These are phyloP conservation scores for Geotrichum histeridarum DNA, from an alignment of 1,139 yeast genomes.

Conservation along the genomic window DNA sequence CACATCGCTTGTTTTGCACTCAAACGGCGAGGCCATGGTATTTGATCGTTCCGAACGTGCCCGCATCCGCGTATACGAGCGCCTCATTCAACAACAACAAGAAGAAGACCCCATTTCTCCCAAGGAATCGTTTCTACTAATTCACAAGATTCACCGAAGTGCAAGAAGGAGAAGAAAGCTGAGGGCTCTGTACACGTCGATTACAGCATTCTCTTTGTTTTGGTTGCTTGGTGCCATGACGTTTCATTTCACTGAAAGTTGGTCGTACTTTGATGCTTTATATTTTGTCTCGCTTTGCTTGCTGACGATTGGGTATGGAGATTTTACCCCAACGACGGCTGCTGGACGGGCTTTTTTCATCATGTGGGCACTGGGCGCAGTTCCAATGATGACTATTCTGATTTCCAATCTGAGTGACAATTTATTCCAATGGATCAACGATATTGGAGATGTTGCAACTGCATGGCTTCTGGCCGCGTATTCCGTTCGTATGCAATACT, in stretches of 20 bases:
- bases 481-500: conserved; percentile 19
- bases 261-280: conserved; percentile 64
- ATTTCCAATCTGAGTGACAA: conserved; percentile 69
- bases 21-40: conserved; percentile 51
- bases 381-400: conserved; percentile 80
- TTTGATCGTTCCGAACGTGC: conserved; percentile 26
- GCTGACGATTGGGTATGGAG: conserved; percentile 83
- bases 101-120: background rate
- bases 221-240: conserved; percentile 70
- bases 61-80: conserved; percentile 21
- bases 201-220: conserved; percentile 50
- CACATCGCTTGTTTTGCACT: conserved; percentile 54
- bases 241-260: conserved; percentile 44
- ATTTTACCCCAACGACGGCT: conserved; percentile 54
- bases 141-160: conserved; percentile 40
- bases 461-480: conserved; percentile 20
- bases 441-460: conserved; percentile 22
- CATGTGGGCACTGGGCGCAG: conserved; percentile 73
- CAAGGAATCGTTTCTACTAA: conserved; percentile 46
- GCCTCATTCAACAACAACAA: conserved; percentile 5
- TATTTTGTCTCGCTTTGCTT: conserved; percentile 73
- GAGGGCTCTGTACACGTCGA: conserved; percentile 41
- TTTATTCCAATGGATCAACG: conserved; percentile 36
- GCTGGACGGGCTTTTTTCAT: conserved; percentile 72
- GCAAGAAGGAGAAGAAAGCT: conserved; percentile 17